Evolutionary conservation across 2,329 filamentous ascomycete species (phyloP).

Genomic region (Zymoseptoria brevis): DNA sequence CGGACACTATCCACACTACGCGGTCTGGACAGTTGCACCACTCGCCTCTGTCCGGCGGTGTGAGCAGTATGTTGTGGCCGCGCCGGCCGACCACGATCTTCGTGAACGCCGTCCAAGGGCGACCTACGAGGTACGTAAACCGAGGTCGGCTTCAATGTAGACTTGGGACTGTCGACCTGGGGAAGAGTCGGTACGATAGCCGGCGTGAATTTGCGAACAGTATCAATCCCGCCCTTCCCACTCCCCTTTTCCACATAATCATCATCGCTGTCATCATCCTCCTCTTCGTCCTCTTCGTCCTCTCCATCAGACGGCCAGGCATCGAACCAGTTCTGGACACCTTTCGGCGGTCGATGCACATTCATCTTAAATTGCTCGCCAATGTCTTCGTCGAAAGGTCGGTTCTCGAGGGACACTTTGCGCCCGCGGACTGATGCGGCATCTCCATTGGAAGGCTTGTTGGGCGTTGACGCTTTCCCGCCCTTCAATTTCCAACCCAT

Average conservation of each 20-base stretch:
- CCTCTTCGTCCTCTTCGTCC: slow-evolving; percentile 10
- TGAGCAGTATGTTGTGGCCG: not conserved
- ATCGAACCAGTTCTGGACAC: slow-evolving; percentile 46
- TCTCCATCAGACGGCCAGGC: slow-evolving; percentile 28
- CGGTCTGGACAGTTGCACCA: not conserved
- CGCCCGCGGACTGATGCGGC: not conserved
- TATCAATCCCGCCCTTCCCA: not conserved
- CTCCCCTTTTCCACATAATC: slow-evolving; percentile 1
- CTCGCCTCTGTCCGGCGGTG: not conserved
- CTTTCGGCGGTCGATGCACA: slow-evolving; percentile 40
- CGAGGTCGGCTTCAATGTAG: not conserved
- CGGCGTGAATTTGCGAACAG: not conserved
- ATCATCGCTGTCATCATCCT: slow-evolving; percentile 18
- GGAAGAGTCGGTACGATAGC: not conserved
- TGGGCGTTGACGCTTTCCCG: not conserved
- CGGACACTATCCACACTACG: not conserved
- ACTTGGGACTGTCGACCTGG: not conserved
- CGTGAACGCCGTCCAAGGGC: not conserved
- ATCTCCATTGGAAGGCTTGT: slow-evolving; percentile 20
- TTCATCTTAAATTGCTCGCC: slow-evolving; percentile 42
- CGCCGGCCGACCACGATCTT: not conserved
- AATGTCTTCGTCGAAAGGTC: slow-evolving; percentile 30
- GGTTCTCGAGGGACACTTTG: not conserved
- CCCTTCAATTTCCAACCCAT: not conserved
- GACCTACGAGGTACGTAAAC: not conserved